Percentiles rank a stretch among this genome's conserved stretches.
These are phyloP conservation scores for Boletus rubroflammeus DNA, from an alignment of 768 basidiomycete species.

Conservation along the genomic window DNA sequence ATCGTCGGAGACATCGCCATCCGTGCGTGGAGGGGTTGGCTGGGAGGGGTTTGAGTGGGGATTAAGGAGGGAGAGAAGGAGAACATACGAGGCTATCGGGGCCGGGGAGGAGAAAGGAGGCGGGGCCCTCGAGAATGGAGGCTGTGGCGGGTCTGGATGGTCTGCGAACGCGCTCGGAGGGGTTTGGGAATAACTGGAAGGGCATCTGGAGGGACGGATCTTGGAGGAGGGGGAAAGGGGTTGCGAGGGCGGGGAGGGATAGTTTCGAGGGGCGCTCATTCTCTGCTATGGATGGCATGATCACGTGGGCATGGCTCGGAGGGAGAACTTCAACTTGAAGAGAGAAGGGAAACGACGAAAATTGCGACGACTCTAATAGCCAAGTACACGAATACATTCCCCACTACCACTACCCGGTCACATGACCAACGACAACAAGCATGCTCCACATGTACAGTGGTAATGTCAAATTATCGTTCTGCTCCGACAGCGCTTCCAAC, in stretches of 20 bases:
- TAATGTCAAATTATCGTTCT: slow-evolving; percentile 96
- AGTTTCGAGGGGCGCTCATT: slow-evolving; percentile 16
- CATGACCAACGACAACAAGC: slow-evolving; percentile 54
- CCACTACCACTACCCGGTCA: slow-evolving; percentile 23
- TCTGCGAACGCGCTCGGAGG: slow-evolving; percentile 26
- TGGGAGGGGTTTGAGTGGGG: neutral
- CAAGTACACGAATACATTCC: slow-evolving; percentile 7
- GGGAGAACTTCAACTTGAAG: neutral
- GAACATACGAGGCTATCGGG: slow-evolving; percentile 17
- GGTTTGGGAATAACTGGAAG: slow-evolving; percentile 32
- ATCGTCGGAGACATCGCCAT: slow-evolving; percentile 11
- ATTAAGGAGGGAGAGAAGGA: neutral
- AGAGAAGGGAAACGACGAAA: too few relatives aligned
- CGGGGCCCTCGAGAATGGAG: slow-evolving; percentile 40
- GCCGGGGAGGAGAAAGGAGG: slow-evolving; percentile 40
- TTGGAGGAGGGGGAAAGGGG: slow-evolving; percentile 22
- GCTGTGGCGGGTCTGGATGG: slow-evolving; percentile 41
- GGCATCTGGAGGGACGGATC: slow-evolving; percentile 30
- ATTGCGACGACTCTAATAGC: neutral
- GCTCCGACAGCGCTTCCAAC: slow-evolving; percentile 88
- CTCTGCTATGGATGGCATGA: slow-evolving; percentile 28
- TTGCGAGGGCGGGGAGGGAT: slow-evolving; percentile 18
- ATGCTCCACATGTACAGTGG: slow-evolving; percentile 97
- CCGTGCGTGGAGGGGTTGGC: slow-evolving; percentile 4
- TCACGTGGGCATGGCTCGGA: slow-evolving; percentile 19